Percentiles rank a stretch among this genome's conserved stretches.
Evolutionary conservation across 2,329 filamentous ascomycete species (phyloP).

Genomic region (Colletotrichum gloeosporioides): DNA sequence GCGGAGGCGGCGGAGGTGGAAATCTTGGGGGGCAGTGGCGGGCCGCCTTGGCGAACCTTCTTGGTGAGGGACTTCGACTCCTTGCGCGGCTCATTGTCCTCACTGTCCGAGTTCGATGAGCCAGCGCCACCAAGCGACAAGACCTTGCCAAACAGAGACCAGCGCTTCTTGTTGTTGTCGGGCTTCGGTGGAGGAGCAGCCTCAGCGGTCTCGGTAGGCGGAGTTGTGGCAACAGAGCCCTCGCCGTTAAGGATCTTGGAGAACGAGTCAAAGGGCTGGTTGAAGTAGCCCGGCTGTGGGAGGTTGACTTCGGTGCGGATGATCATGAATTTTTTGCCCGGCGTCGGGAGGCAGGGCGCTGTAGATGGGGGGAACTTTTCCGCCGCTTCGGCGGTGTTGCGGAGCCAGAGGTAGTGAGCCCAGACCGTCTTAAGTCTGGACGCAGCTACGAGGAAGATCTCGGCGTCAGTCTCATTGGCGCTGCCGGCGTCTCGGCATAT

Average conservation of each 20-base stretch:
- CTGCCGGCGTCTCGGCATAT: constrained; percentile 78
- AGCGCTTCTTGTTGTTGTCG: constrained; percentile 57
- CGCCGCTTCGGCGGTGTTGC: constrained; percentile 65
- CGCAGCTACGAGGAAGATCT: constrained; percentile 72
- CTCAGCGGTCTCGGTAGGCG: constrained; percentile 13
- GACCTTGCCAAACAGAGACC: constrained; percentile 69
- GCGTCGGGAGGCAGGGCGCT: constrained; percentile 82
- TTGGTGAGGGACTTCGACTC: constrained; percentile 43
- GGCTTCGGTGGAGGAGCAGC: constrained; percentile 28
- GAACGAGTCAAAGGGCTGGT: constrained; percentile 55
- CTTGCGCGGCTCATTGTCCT: constrained; percentile 55
- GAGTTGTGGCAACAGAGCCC: constrained; percentile 4
- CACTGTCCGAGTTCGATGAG: constrained; percentile 34
- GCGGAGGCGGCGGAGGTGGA: constrained; percentile 28
- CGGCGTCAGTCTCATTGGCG: constrained; percentile 66
- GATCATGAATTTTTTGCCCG: constrained; percentile 86
- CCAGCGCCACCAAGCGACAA: constrained; percentile 46
- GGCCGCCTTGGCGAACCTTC: constrained; percentile 21
- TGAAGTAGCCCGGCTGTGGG: constrained; percentile 51
- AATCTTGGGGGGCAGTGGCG: constrained; percentile 42
- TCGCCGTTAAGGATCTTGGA: constrained; percentile 17
- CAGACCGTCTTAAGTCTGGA: constrained; percentile 74
- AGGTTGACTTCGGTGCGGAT: constrained; percentile 74
- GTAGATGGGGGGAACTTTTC: constrained; percentile 70
- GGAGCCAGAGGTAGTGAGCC: constrained; percentile 80